Evolutionary conservation across 176 grass and related monocot genomes (phyloP).

Genomic region (Cenchrus americanus): DNA sequence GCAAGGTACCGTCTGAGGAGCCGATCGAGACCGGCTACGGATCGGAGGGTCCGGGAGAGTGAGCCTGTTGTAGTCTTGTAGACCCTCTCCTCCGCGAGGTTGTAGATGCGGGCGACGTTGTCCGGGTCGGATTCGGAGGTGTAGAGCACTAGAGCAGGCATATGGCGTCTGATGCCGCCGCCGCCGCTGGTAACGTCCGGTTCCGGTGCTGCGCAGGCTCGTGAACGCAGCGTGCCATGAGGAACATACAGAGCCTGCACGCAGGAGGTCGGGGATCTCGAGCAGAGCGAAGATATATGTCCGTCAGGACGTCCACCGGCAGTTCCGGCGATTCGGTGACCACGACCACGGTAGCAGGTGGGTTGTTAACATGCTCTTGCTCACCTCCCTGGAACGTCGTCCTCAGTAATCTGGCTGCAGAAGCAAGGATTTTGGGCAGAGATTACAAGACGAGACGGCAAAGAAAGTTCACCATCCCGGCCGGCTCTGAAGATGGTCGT

Average conservation of each 20-base stretch:
- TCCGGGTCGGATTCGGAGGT: neutral
- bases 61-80: neutral
- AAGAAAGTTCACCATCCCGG: too few species aligned
- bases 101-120: neutral
- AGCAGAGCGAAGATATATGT: neutral
- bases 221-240: neutral
- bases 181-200: too few species aligned
- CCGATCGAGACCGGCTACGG: neutral
- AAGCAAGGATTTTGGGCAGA: too few species aligned
- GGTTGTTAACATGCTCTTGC: neutral
- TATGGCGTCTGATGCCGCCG: neutral
- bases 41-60: neutral
- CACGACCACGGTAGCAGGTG: neutral
- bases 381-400: neutral
- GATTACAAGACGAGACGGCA: too few species aligned
- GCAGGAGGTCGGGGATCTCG: neutral
- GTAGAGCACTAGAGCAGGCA: constrained; percentile 11
- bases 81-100: neutral
- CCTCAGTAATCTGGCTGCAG: neutral
- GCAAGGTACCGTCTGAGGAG: neutral
- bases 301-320: neutral
- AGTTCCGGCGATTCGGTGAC: neutral
- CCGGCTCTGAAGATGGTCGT: too few species aligned
- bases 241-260: neutral
- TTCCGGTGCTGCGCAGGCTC: neutral